Percentiles rank a stretch among this genome's conserved stretches.
Conservation (phyloP, 2,329 filamentous ascomycete species). For the Colletotrichum lupini region DNA sequence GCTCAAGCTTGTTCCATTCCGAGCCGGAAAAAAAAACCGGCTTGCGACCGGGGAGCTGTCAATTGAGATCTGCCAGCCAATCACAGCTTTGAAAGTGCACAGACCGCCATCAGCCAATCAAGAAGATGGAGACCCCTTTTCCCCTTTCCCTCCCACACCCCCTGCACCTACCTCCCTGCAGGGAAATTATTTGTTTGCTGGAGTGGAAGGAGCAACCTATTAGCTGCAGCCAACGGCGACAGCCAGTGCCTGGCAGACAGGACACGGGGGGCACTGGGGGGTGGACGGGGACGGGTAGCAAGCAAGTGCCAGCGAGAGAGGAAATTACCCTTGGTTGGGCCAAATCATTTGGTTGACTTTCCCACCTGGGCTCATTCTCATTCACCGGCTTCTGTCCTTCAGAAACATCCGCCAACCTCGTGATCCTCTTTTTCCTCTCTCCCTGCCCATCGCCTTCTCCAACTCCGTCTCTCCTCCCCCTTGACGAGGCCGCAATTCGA, state of each 20-base stretch:
- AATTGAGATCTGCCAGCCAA: slow-evolving; percentile 36
- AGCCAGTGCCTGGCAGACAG: slow-evolving; percentile 32
- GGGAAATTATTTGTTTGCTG: slow-evolving; percentile 63
- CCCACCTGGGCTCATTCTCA: slow-evolving; percentile 11
- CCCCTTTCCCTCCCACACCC: slow-evolving; percentile 52
- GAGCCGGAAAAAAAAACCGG: slow-evolving; percentile 25
- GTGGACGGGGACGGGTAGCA: slow-evolving; percentile 17
- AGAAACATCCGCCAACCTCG: slow-evolving; percentile 37
- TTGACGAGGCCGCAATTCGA: slow-evolving; percentile 41
- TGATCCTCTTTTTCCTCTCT: slow-evolving; percentile 24
- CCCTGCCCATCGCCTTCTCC: slow-evolving; percentile 31
- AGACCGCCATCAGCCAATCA: slow-evolving; percentile 31
- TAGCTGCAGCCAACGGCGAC: slow-evolving; percentile 35
- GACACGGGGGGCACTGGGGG: slow-evolving; percentile 16
- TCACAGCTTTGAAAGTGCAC: slow-evolving; percentile 27
- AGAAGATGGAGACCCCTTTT: slow-evolving; percentile 39
- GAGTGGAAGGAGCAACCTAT: slow-evolving; percentile 46
- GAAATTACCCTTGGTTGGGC: slow-evolving; percentile 49
- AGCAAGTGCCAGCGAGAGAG: slow-evolving; percentile 45
- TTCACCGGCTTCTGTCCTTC: slow-evolving; percentile 37
- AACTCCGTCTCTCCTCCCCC: slow-evolving; percentile 31
- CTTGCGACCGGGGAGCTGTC: slow-evolving; percentile 26
- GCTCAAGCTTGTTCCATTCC: slow-evolving; percentile 19
- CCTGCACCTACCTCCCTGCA: slow-evolving; percentile 52
- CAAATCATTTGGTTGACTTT: slow-evolving; percentile 7